phyloP scores from a whole-genome alignment of 2,329 filamentous ascomycete species.

The Ceratocystis papillata region DNA sequence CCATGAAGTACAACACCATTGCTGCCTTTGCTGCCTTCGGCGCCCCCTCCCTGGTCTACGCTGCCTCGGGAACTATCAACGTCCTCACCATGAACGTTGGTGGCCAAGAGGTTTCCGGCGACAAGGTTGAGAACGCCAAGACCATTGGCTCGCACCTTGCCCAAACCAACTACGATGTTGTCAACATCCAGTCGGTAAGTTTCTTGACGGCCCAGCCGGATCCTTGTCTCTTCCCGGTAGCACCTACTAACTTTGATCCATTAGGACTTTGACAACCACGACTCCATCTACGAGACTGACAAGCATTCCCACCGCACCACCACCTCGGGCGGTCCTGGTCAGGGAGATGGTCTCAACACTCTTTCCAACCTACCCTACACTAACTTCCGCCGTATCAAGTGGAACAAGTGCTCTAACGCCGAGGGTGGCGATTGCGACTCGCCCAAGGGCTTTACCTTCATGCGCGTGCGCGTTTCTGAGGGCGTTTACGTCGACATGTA shows the following conservation, averaged over 20 bases:
- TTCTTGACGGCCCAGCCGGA: background rate
- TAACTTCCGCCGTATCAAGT: slow-evolving; percentile 47
- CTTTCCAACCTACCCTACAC: slow-evolving; percentile 49
- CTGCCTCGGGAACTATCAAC: slow-evolving; percentile 35
- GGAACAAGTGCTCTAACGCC: slow-evolving; percentile 47
- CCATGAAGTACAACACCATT: slow-evolving; percentile 23
- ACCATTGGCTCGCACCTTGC: slow-evolving; percentile 47
- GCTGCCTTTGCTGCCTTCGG: slow-evolving; percentile 17
- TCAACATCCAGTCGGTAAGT: slow-evolving; percentile 52
- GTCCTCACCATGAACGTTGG: slow-evolving; percentile 50
- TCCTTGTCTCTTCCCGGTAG: background rate
- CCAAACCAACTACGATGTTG: slow-evolving; percentile 48
- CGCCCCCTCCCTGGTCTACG: slow-evolving; percentile 19
- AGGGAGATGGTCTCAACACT: slow-evolving; percentile 55
- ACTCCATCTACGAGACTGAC: slow-evolving; percentile 50
- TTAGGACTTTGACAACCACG: slow-evolving; percentile 56
- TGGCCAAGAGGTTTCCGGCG: slow-evolving; percentile 50
- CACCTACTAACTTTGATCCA: slow-evolving; percentile 9
- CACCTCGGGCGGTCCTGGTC: slow-evolving; percentile 52
- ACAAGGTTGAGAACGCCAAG: slow-evolving; percentile 48
- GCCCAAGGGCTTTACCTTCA: slow-evolving; percentile 59
- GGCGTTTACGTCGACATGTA: slow-evolving; percentile 51
- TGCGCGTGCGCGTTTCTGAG: slow-evolving; percentile 43
- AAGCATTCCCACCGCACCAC: slow-evolving; percentile 49
- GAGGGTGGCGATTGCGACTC: slow-evolving; percentile 52